A percentile compares a stretch with the other conserved stretches of the same genome.
phyloP scores from a whole-genome alignment of 305 asterid species.

The Fraxinus baroniana region DNA sequence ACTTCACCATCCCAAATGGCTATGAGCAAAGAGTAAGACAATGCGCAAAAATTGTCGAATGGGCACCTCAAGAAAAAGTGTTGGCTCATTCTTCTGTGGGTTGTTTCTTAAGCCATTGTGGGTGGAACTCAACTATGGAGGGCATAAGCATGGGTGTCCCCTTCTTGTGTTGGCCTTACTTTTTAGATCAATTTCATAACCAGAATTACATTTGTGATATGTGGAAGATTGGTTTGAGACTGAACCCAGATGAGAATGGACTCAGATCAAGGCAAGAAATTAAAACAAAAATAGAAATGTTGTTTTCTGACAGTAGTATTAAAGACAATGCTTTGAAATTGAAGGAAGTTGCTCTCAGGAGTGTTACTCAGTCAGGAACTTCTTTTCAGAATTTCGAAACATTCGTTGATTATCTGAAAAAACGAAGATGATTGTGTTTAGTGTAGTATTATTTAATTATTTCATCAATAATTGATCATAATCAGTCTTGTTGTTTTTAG shows the following conservation, averaged over 20 bases:
- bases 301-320: constrained; percentile 22
- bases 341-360: constrained; percentile 28
- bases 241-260: constrained; percentile 33
- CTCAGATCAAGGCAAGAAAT: constrained; percentile 37
- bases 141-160: constrained; percentile 43
- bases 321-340: constrained; percentile 32
- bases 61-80: constrained; percentile 53
- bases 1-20: constrained; percentile 32
- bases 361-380: constrained; percentile 19
- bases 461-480: too few species aligned
- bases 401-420: constrained; percentile 29
- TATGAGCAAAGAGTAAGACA: constrained; percentile 29
- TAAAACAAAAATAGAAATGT: constrained; percentile 18
- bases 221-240: constrained; percentile 42
- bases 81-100: constrained; percentile 39
- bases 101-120: constrained; percentile 56
- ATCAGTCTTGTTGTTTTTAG: too few species aligned
- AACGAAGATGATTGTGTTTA: neutral
- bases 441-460: neutral
- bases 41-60: constrained; percentile 41
- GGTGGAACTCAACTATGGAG: constrained; percentile 49
- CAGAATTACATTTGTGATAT: constrained; percentile 35
- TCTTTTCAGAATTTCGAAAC: constrained; percentile 24
- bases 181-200: constrained; percentile 39
- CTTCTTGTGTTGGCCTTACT: constrained; percentile 54